phyloP scores from a whole-genome alignment of 192 early-diverging fungal genomes.

The Backusella westeae region DNA sequence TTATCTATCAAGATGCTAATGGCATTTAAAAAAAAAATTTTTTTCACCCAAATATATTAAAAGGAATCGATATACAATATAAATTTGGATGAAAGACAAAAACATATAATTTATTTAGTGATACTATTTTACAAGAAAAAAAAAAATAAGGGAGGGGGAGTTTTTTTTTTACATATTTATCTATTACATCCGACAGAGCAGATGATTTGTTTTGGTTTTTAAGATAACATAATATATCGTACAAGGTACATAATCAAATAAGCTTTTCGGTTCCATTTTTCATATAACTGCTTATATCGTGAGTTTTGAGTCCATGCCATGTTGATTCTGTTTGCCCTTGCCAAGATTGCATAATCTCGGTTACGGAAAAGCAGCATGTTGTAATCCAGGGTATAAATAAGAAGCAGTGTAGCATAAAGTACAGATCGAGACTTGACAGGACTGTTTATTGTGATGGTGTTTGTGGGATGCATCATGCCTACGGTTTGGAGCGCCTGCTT shows the following conservation, averaged over 20 bases:
- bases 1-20: background rate
- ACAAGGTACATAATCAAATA: background rate
- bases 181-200: background rate
- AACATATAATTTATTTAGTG: background rate
- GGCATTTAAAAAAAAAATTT: background rate
- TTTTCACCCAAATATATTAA: too few relatives aligned
- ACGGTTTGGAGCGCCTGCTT: background rate
- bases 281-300: background rate
- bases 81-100: background rate
- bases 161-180: background rate
- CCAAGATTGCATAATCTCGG: background rate
- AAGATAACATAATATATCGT: background rate
- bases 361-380: background rate
- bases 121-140: background rate
- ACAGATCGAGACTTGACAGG: slow-evolving; percentile 1
- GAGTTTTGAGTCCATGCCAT: background rate
- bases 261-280: background rate
- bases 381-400: slow-evolving; percentile 3
- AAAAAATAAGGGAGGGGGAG: background rate
- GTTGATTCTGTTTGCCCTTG: background rate
- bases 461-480: background rate
- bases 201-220: background rate
- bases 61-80: too few relatives aligned
- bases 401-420: background rate
- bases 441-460: background rate